Evolutionary conservation across 2,329 filamentous ascomycete genomes (phyloP), one percentile per base, ranked within the genome.

Genomic region (Fonsecaea monophora): DNA sequence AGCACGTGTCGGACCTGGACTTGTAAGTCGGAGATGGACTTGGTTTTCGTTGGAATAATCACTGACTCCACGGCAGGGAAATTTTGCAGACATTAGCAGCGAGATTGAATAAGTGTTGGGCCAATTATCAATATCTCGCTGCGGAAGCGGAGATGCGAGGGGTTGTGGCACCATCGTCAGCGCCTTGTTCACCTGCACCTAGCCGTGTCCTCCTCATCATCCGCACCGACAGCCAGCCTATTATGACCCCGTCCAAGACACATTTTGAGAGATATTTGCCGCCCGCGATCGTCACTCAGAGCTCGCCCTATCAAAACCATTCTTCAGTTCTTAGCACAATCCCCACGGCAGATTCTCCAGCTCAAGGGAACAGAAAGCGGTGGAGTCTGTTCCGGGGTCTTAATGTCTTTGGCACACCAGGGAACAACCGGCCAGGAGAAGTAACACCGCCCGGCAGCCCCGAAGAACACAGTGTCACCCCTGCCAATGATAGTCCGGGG

Each of bases 131-230:
- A 15, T 91, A 88, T 78, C 84, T 92, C 18, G 89, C 89, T 76
- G 85, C 91, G 60, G 82, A 85, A 60, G 89, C 91, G 13, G 89
- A 90, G 67, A 80, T 79, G 53, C 80, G 80, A 40, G 80, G 85
- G 42, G 82, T 81, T 13, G 75, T 87, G 2, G 85, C 84, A 0
- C 89, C 92, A 5, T 93, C 91, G 0, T 92, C 92, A 2, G 88
- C 88, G 5, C 92, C 94, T n/a, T 93, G 90, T 73, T 89, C 90
- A 65, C 94, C 94, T 5, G 92, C 92, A 2, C 92, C 94, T 1
- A 90, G 91, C 55, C 92, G 94, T 74, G 86, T 91, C 68, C 91
- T 97, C 68, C 87, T 96, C 78, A 97, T 97, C 73, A 90, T 97
- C 71, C 89, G 92, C 65, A 94, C 91, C 70, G 93, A 97, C 76